phyloP scores from a whole-genome alignment of 805 yeast species.

The Diddensiella transvaalensis region DNA sequence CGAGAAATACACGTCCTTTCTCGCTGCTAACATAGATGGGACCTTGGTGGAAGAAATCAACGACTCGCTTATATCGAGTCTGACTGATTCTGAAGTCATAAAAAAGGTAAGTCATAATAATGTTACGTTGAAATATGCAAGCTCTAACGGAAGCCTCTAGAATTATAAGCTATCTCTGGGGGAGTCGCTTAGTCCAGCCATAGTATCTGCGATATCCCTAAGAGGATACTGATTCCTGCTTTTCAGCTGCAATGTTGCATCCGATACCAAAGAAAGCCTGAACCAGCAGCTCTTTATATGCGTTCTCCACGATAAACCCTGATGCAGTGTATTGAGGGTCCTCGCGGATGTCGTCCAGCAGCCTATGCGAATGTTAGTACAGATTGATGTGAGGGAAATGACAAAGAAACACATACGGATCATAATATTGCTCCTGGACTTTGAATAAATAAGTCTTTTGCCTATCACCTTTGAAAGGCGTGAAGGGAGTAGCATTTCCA shows the following conservation, averaged over 20 bases:
- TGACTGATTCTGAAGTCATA: slow-evolving; percentile 12
- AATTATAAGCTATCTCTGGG: slow-evolving; percentile 11
- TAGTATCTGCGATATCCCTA: slow-evolving; percentile 21
- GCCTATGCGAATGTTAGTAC: background rate
- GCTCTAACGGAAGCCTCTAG: background rate
- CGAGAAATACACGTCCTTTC: slow-evolving; percentile 20
- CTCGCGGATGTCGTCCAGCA: slow-evolving; percentile 47
- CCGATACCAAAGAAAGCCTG: slow-evolving; percentile 90
- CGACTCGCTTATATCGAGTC: slow-evolving; percentile 10
- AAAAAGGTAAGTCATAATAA: slow-evolving; percentile 9
- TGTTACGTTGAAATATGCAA: background rate
- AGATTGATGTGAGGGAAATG: background rate
- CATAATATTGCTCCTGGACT: slow-evolving; percentile 49
- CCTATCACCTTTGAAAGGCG: slow-evolving; percentile 92
- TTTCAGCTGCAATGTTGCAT: slow-evolving; percentile 66
- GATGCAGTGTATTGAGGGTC: slow-evolving; percentile 75
- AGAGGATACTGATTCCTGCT: slow-evolving; percentile 19
- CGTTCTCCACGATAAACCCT: slow-evolving; percentile 72
- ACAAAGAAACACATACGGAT: slow-evolving; percentile 42
- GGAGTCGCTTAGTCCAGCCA: slow-evolving; percentile 14
- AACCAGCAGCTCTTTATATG: slow-evolving; percentile 71
- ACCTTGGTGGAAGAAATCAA: slow-evolving; percentile 9
- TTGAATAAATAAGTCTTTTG: slow-evolving; percentile 51
- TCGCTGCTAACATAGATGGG: slow-evolving; percentile 18
- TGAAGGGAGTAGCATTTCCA: slow-evolving; percentile 57